These are phyloP conservation scores for Leccinum rimulosum DNA, from an alignment of 768 basidiomycete species.

Conservation along the genomic window DNA sequence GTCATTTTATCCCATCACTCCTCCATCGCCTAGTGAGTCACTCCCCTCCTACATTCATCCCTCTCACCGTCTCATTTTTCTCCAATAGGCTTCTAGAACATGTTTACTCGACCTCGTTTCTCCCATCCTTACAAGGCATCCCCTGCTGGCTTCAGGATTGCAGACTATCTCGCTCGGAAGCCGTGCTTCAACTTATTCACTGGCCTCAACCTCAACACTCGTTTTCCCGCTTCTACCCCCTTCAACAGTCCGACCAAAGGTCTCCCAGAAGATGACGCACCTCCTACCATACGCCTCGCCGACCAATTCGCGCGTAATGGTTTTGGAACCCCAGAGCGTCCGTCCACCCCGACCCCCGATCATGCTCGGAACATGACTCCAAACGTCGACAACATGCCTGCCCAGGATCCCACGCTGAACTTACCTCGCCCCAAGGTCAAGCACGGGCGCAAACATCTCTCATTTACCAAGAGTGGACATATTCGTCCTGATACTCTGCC, in stretches of 20 bases:
- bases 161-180: conserved; percentile 14
- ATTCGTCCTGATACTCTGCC: background rate
- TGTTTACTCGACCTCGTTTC: conserved; percentile 18
- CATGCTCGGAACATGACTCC: background rate
- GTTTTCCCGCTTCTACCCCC: conserved; percentile 18
- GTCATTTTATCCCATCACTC: background rate
- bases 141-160: conserved; percentile 31
- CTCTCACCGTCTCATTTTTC: background rate
- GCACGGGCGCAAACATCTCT: conserved; percentile 17
- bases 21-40: background rate
- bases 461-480: background rate
- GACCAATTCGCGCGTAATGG: background rate
- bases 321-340: background rate
- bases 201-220: conserved; percentile 5
- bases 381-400: background rate
- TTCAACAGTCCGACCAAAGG: conserved; percentile 16
- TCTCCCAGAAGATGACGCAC: conserved; percentile 6
- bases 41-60: background rate
- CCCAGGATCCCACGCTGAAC: background rate
- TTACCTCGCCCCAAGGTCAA: conserved; percentile 11
- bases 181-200: conserved; percentile 22
- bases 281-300: conserved; percentile 7
- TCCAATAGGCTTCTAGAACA: conserved; percentile 2
- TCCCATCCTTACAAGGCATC: conserved; percentile 18
- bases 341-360: background rate